Evolutionary conservation across 2,329 filamentous ascomycete genomes (phyloP).

Genomic region (Cercospora janseana): DNA sequence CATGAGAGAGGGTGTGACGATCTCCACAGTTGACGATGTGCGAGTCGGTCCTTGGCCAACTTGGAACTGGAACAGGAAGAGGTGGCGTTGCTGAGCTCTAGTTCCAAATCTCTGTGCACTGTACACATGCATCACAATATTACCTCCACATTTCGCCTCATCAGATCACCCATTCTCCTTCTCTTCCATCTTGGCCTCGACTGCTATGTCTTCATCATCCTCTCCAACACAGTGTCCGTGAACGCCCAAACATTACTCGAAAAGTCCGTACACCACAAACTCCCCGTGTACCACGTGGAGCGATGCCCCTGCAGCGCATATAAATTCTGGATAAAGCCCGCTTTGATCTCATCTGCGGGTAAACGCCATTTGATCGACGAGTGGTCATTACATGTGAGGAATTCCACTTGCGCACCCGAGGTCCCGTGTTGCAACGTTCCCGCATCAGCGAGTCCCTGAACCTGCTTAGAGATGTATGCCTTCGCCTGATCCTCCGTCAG

Average conservation of each 20-base stretch:
- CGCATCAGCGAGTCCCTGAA: neutral
- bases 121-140: too few species aligned
- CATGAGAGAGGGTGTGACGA: too few species aligned
- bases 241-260: conserved; percentile 15
- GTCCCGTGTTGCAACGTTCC: conserved; percentile 3
- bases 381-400: conserved; percentile 5
- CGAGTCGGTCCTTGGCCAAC: too few species aligned
- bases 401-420: neutral
- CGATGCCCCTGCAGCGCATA: conserved; percentile 17
- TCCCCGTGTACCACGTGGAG: conserved; percentile 16
- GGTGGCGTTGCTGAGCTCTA: too few species aligned
- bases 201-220: conserved; percentile 9
- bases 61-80: too few species aligned
- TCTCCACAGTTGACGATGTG: too few species aligned
- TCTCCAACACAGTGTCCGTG: conserved; percentile 15
- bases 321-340: conserved; percentile 12
- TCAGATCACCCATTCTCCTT: neutral
- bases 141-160: neutral
- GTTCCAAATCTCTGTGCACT: too few species aligned
- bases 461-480: conserved; percentile 2
- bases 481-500: conserved; percentile 3
- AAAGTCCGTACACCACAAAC: conserved; percentile 15
- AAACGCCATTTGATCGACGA: conserved; percentile 2
- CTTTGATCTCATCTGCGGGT: conserved; percentile 7
- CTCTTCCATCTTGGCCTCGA: neutral